Evolutionary conservation across 352 stramenopile species (phyloP), one percentile per base, ranked within the genome.

Genomic region (Phytophthora macrochlamydospora): DNA sequence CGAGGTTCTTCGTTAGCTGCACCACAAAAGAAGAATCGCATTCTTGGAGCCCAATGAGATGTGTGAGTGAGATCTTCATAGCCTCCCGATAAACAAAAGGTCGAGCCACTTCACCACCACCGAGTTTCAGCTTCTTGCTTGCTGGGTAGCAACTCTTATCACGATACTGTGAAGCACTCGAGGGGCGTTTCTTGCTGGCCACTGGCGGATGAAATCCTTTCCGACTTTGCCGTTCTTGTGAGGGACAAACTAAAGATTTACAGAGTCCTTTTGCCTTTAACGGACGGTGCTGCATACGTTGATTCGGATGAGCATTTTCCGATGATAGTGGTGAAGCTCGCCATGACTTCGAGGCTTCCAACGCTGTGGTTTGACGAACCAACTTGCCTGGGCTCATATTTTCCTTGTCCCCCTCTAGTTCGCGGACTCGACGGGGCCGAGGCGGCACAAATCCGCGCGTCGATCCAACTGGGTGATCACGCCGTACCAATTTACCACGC

Each of bases 121-220:
- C 38, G 11, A 51, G n/a, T 51, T 72, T 78, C 56, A 65, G 32
- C 5, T 57, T 71, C 48, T 79, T 74, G 18, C 8, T 52, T 29
- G 18, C n/a, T 55, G 43, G n/a, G 52, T 51, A 3, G 56, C 59
- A 29, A n/a, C 7, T 14, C 18, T 2, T 28, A 18, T 7, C 33
- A 40, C 48, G 55, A 44, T 45, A 51, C 18, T 59, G 68, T 35
- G 32, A 52, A 11, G 67, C 51, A 9, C 7, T 59, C 7, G 9
- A 12, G 9, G 29, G 28, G 29, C 51, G 58, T 51, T 31, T 64
- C 59, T 85, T 87, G 32, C 59, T 76, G 18, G 75, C 65, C 53
- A 85, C 29, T 31, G 80, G 80, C 6, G 80, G 76, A 13, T 69
- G 62, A 33, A 89, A 89, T 51, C 70, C 65, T 45, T 58, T 70